Percentiles rank a stretch among this genome's conserved stretches.
Evolutionary conservation across 2,329 filamentous ascomycete genomes (phyloP).

Genomic region (Ophiostoma sp.): DNA sequence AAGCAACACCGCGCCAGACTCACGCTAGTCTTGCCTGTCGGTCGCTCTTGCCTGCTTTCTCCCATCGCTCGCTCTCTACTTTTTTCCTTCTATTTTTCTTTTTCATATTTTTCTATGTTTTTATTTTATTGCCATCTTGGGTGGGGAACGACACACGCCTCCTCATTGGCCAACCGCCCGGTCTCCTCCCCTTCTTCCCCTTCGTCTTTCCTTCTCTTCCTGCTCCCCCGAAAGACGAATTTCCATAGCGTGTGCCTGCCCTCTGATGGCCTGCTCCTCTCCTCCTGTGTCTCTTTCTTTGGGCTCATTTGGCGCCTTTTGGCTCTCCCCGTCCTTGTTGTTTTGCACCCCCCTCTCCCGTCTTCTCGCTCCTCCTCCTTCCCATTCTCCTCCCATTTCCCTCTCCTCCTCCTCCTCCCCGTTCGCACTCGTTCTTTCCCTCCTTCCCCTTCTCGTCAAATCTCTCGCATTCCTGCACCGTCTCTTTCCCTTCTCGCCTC

Average conservation of each 20-base stretch:
- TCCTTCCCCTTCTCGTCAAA: neutral
- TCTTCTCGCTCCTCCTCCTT: conserved; percentile 14
- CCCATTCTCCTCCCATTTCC: conserved; percentile 4
- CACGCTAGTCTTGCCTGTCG: conserved; percentile 16
- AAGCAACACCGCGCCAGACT: conserved; percentile 14
- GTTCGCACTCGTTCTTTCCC: neutral
- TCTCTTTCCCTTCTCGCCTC: neutral
- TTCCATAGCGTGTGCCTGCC: conserved; percentile 14
- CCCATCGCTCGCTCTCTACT: conserved; percentile 15
- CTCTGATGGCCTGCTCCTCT: conserved; percentile 8
- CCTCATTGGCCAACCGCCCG: conserved; percentile 19
- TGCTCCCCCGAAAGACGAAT: neutral
- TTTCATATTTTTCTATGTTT: conserved; percentile 21
- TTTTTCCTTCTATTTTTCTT: conserved; percentile 19
- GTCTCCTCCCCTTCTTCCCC: conserved; percentile 19
- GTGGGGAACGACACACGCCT: conserved; percentile 2
- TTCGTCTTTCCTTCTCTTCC: conserved; percentile 15
- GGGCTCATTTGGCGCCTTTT: neutral
- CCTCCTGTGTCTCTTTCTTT: conserved; percentile 9
- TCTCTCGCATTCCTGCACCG: neutral
- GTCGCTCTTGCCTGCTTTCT: conserved; percentile 14
- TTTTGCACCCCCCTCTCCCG: conserved; percentile 18
- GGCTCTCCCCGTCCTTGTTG: conserved; percentile 19
- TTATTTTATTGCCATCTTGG: conserved; percentile 22
- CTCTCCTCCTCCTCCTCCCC: neutral